Base-by-base conservation (phyloP, 441 rosid species). In the Bocquillonia castaneifolia region DNA sequence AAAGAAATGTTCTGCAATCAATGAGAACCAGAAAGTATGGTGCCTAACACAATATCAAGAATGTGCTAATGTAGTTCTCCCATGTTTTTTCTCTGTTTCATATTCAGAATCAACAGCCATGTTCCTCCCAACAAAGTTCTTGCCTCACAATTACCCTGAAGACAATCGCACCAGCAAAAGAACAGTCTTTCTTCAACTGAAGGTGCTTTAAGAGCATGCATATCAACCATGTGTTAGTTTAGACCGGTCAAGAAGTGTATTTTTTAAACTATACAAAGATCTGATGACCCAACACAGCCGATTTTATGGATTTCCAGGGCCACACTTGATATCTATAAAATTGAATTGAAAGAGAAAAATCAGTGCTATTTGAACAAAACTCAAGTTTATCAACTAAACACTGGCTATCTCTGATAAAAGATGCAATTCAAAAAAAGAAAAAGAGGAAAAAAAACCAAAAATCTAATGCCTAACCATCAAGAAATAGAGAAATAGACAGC, bases 401-500 rank as follows among this genome's bases (percentile, higher is more conserved):
- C 54, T 63, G 28, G 50, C 37, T n/a, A 57, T 32, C 23, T 51
- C 42, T 32, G 47, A 42, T 22, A 52, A n/a, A 3, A 1, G 31
- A 50, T 44, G 12, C 22, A 31, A 42, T 13, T 2, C 44, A 10
- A 2, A 14, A 40, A 26, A 61, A 40, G 14, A 34, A 18, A 52
- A 25, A 59, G 61, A 22, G 9, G 2, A 28, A 52, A 55, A 15
- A 68, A 12, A 52, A 60, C 63, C 39, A 37, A 36, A 28, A 40
- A 40, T 45, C 44, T 32, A 50, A 50, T 23, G 20, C 10, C 36
- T 54, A 47, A 20, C 50, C 53, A 55, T n/a, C 40, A 54, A 36
- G 42, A 23, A 50, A 64, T 10, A 71, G 40, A 55, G n/a, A 61
- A 25, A 66, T 39, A 52, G 29, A 53, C 14, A 51, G 58, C 55